phyloP scores from a whole-genome alignment of 2,329 filamentous ascomycete species.

The Phialophora expanda region DNA sequence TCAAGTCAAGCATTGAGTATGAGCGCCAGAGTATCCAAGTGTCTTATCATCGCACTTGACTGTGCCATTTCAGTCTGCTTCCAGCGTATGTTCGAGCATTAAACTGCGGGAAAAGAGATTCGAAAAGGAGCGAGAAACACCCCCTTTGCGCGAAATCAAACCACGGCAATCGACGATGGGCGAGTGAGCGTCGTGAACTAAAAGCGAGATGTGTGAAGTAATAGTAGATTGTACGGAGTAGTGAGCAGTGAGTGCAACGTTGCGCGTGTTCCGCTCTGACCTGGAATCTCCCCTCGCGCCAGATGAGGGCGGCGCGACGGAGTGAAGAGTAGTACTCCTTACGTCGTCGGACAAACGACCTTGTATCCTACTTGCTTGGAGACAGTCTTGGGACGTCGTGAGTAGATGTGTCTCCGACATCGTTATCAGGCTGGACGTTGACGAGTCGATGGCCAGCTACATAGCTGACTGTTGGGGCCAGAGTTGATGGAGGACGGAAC shows the following conservation, averaged over 20 bases:
- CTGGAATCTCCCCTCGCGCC: slow-evolving; percentile 33
- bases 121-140: no score
- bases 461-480: neutral
- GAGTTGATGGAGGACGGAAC: slow-evolving; percentile 5
- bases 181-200: no score
- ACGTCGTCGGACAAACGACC: no score
- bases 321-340: no score
- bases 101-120: no score
- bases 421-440: neutral
- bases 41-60: no score
- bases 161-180: no score
- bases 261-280: slow-evolving; percentile 54
- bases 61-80: no score
- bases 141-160: no score
- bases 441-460: neutral
- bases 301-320: slow-evolving; percentile 21
- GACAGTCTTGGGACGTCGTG: slow-evolving; percentile 21
- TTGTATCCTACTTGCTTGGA: slow-evolving; percentile 3
- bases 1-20: neutral
- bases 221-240: neutral
- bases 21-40: no score
- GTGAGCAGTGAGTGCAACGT: slow-evolving; percentile 23
- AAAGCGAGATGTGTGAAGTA: no score
- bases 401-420: neutral
- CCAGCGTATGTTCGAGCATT: no score